Base-by-base conservation (phyloP, 805 yeast species). In the Saturnispora quitensis region DNA sequence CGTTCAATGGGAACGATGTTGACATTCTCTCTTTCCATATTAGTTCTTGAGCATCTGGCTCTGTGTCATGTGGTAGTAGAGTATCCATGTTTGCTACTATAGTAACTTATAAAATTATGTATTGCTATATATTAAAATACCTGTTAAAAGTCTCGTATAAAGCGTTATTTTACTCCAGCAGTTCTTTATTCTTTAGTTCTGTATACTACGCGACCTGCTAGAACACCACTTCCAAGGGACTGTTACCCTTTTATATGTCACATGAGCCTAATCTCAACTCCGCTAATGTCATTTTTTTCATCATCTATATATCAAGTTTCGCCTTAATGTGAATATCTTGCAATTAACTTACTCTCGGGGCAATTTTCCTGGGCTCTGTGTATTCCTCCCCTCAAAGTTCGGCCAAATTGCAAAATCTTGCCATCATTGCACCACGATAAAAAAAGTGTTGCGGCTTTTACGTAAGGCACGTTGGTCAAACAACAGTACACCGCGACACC, bases 11-110 rank as follows among this genome's bases (percentile, higher is more conserved):
- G 52, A 81, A 69, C 34, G 66, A 61, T 24, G 76, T 73, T 27
- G 59, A 55, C 3, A 64, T 60, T 56, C 87, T 71, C 58, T 81
- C 86, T 36, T 64, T 60, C 60, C 70, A 69, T 49, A 75, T 69
- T 33, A 62, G 48, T 33, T 62, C 67, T 1, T 67, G 60, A 18
- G 74, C 73, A 27, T 64, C 60, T 12, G 73, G 74, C 25, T 65
- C 68, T 4, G 50, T 55, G 15, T 54, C 54, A 13, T 58, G 51
- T 25, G 63, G 65, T 17, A 58, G 48, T 28, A 58, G 10, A 15
- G 53, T 50, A 20, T 28, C 52, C 24, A 27, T 50, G 20, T n/a
- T 46, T 31, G 34, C n/a, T 10, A 31, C n/a, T 31, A 31, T 13
- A 12, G 12, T 31, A 31, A 31, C 15, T n/a, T 31, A 31, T 31